Evolutionary conservation across 768 basidiomycete species (phyloP).

Genomic region (Collybiopsis luxurians): DNA sequence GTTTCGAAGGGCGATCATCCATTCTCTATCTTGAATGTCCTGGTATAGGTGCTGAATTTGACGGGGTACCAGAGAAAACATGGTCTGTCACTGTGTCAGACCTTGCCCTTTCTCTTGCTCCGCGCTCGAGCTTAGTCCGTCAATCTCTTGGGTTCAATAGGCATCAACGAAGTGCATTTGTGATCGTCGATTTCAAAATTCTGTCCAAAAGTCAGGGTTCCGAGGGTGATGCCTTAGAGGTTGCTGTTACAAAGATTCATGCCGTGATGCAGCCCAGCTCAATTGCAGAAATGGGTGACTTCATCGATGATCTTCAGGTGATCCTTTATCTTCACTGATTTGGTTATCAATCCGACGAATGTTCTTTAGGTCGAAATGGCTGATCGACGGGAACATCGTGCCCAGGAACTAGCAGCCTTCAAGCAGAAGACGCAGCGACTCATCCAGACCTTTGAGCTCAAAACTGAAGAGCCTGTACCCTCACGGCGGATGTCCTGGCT

Average conservation of each 20-base stretch:
- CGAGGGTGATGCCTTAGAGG: constrained; percentile 31
- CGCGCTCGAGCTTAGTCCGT: constrained; percentile 50
- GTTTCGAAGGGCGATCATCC: constrained; percentile 71
- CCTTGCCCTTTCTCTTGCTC: constrained; percentile 81
- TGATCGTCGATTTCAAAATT: constrained; percentile 71
- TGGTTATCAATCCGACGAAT: constrained; percentile 1
- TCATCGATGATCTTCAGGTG: constrained; percentile 83
- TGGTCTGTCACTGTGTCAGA: constrained; percentile 77
- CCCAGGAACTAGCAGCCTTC: constrained; percentile 76
- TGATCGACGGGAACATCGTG: constrained; percentile 70
- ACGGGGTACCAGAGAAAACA: constrained; percentile 39
- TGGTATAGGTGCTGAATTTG: constrained; percentile 63
- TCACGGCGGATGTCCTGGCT: constrained; percentile 49
- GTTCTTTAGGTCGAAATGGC: constrained; percentile 65
- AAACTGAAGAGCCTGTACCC: constrained; percentile 29
- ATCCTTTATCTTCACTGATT: background rate
- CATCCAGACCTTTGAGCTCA: constrained; percentile 71
- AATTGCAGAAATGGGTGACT: constrained; percentile 86
- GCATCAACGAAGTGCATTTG: constrained; percentile 72
- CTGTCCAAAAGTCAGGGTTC: background rate
- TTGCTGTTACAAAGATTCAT: constrained; percentile 74
- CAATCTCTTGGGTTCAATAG: constrained; percentile 48
- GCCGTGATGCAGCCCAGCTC: constrained; percentile 95
- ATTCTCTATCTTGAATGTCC: constrained; percentile 74
- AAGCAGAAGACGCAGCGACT: constrained; percentile 76